phyloP scores from a whole-genome alignment of 108 stramenopile genomes.

The Chaetoceros tenuissimus region DNA sequence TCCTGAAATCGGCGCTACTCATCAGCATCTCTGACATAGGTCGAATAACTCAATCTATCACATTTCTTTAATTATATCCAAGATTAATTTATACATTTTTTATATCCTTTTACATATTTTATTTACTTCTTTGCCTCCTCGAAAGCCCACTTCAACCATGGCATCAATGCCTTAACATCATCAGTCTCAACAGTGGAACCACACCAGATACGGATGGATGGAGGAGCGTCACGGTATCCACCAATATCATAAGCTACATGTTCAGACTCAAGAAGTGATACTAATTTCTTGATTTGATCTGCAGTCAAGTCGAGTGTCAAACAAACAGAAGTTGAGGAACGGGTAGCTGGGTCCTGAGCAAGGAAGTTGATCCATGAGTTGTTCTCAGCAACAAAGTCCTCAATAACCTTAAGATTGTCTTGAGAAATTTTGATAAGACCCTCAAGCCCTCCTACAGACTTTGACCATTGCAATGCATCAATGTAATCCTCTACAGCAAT shows the following conservation, averaged over 20 bases:
- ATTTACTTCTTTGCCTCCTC: slow-evolving; percentile 68
- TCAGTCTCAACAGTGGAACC: slow-evolving; percentile 97
- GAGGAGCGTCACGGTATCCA: slow-evolving; percentile 98
- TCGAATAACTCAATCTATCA: too few species aligned
- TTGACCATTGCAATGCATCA: slow-evolving; percentile 95
- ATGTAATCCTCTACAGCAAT: slow-evolving; percentile 99
- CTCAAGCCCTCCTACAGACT: slow-evolving; percentile 86
- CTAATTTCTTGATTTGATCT: slow-evolving; percentile 95
- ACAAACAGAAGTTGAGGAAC: slow-evolving; percentile 96
- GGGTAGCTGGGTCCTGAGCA: slow-evolving; percentile 90
- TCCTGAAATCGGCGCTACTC: too few species aligned
- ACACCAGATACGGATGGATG: slow-evolving; percentile 98
- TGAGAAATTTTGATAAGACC: slow-evolving; percentile 87
- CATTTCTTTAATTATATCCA: too few species aligned
- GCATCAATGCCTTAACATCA: slow-evolving; percentile 95
- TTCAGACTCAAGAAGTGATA: slow-evolving; percentile 86
- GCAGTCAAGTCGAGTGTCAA: slow-evolving; percentile 86
- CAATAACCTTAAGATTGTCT: slow-evolving; percentile 86
- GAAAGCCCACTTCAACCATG: slow-evolving; percentile 98
- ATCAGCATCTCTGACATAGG: too few species aligned
- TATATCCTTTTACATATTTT: neutral
- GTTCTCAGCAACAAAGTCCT: slow-evolving; percentile 89
- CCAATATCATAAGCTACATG: slow-evolving; percentile 96
- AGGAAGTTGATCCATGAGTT: slow-evolving; percentile 92
- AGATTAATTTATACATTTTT: neutral